Evolutionary conservation across 345 rosid genomes (phyloP).

Genomic region (Salix udensis): DNA sequence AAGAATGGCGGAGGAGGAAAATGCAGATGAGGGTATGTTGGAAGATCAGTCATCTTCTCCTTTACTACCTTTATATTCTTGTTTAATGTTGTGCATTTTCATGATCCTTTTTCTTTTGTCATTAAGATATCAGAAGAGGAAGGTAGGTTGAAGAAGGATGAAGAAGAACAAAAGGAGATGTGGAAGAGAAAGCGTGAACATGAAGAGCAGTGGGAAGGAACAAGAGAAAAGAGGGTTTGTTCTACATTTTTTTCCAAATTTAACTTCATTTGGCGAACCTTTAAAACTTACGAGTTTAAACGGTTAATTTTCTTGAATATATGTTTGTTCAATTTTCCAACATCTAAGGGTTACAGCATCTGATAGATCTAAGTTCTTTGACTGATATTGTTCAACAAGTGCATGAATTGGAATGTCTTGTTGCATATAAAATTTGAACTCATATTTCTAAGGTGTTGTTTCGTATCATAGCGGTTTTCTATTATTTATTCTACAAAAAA

Average conservation of each 20-base stretch:
- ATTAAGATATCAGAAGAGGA: slow-evolving; percentile 95
- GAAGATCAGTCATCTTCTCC: slow-evolving; percentile 18
- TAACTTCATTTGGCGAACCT: not conserved
- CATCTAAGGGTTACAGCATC: not conserved
- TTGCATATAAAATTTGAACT: not conserved
- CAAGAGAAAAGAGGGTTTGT: slow-evolving; percentile 85
- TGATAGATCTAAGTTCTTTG: not conserved
- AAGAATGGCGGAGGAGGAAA: slow-evolving; percentile 97
- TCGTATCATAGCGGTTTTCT: too few relatives aligned
- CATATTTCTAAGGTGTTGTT: not conserved
- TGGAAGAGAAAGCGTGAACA: slow-evolving; percentile 98
- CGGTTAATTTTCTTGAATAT: not conserved
- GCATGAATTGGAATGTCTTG: not conserved
- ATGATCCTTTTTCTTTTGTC: slow-evolving; percentile 1
- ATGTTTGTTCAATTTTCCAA: not conserved
- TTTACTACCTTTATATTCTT: slow-evolving; percentile 7
- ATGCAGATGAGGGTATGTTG: slow-evolving; percentile 90
- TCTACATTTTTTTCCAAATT: not conserved
- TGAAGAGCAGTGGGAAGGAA: slow-evolving; percentile 99
- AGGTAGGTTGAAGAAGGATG: slow-evolving; percentile 96
- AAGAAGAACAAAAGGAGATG: slow-evolving; percentile 90
- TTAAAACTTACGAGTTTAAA: not conserved
- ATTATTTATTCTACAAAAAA: too few relatives aligned
- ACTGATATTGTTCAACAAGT: not conserved
- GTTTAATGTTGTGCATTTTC: not conserved